Evolutionary conservation across 306 rosid genomes (phyloP).

Genomic region (Cotoneaster glaucophyllus): DNA sequence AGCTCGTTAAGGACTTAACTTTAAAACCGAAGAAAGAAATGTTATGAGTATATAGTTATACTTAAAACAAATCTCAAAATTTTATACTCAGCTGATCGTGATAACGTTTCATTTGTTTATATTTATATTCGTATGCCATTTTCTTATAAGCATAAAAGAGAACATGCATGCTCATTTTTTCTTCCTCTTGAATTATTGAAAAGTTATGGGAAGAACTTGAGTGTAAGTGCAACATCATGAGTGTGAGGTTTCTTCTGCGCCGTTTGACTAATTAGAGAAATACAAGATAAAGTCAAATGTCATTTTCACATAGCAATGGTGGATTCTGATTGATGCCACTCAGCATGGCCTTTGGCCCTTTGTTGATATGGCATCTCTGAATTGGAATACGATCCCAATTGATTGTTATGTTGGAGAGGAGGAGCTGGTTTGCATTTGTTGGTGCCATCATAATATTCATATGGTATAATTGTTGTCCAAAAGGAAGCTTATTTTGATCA

Average conservation of each 20-base stretch:
- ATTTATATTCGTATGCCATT: too few relatives aligned
- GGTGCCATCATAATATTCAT: slow-evolving; percentile 28
- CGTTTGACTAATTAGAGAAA: slow-evolving; percentile 3
- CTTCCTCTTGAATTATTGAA: not conserved
- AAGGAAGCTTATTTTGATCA: slow-evolving; percentile 42
- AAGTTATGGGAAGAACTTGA: not conserved
- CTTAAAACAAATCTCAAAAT: not conserved
- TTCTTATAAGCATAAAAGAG: too few relatives aligned
- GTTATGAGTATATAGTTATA: not conserved
- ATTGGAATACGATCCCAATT: not conserved
- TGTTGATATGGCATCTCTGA: not conserved
- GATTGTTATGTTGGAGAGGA: not conserved
- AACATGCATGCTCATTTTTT: too few relatives aligned
- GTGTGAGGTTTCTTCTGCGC: slow-evolving; percentile 3
- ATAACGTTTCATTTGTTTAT: not conserved
- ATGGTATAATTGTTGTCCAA: slow-evolving; percentile 34
- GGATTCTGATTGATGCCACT: not conserved
- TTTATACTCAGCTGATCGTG: not conserved
- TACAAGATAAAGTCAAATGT: not conserved
- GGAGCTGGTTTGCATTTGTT: slow-evolving; percentile 12
- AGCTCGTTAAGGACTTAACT: not conserved
- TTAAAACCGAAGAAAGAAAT: not conserved
- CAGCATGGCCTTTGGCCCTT: not conserved
- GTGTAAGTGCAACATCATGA: slow-evolving; percentile 3
- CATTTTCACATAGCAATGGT: slow-evolving; percentile 12